phyloP scores from a whole-genome alignment of 2,329 filamentous ascomycete genomes.

The Pseudocercospora eumusae region DNA sequence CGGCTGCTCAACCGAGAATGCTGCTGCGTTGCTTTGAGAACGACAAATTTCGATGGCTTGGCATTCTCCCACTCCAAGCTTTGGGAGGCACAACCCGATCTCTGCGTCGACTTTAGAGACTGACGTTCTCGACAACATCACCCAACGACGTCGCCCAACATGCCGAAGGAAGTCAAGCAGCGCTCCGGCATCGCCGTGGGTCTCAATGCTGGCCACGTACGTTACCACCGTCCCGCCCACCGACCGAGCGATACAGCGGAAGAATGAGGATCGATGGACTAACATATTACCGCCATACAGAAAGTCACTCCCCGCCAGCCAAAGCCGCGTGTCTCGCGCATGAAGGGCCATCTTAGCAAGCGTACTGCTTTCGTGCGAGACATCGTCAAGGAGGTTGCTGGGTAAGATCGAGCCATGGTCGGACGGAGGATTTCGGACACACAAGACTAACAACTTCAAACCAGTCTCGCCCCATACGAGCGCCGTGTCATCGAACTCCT shows the following conservation, averaged over 20 bases:
- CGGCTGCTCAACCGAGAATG: neutral
- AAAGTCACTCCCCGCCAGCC: constrained; percentile 56
- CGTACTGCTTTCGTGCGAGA: constrained; percentile 95
- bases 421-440: neutral
- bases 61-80: neutral
- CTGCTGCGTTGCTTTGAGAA: neutral
- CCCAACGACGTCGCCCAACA: constrained; percentile 40
- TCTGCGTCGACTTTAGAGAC: constrained; percentile 19
- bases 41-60: neutral
- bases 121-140: constrained; percentile 27
- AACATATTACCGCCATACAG: constrained; percentile 34
- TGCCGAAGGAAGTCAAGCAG: constrained; percentile 58
- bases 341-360: constrained; percentile 96
- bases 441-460: constrained; percentile 24
- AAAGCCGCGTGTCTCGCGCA: constrained; percentile 59
- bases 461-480: constrained; percentile 65
- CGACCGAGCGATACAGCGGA: constrained; percentile 15
- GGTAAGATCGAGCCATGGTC: constrained; percentile 53
- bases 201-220: constrained; percentile 67
- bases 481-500: constrained; percentile 98
- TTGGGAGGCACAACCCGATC: neutral
- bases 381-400: constrained; percentile 97
- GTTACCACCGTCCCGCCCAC: constrained; percentile 41
- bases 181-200: constrained; percentile 59
- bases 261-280: constrained; percentile 22